A percentile compares a stretch with the other conserved stretches of the same genome.
Evolutionary conservation across 345 rosid species (phyloP).

Genomic region (Excoecaria cochinchinensis): DNA sequence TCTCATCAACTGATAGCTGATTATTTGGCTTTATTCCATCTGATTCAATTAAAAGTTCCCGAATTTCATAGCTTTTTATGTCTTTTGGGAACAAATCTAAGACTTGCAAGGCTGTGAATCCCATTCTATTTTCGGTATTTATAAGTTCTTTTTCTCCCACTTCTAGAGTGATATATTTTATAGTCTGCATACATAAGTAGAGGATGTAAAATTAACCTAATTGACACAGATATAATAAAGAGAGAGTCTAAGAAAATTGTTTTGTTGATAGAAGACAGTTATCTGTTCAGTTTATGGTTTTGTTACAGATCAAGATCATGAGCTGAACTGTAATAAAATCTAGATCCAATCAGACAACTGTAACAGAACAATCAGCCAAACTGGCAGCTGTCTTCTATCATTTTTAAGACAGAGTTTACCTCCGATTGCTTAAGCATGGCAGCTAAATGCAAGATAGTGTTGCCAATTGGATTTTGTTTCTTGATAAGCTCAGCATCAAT

Average conservation of each 20-base stretch:
- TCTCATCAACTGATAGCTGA: neutral
- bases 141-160: neutral
- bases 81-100: neutral
- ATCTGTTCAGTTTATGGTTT: too few relatives aligned
- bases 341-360: too few relatives aligned
- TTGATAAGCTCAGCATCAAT: neutral
- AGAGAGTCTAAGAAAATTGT: neutral
- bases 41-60: neutral
- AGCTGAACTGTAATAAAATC: too few relatives aligned
- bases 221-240: neutral
- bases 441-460: conserved; percentile 14
- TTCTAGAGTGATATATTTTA: neutral
- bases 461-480: neutral
- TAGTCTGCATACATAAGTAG: neutral
- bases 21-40: neutral
- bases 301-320: too few relatives aligned
- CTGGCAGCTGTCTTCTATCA: too few relatives aligned
- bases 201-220: neutral
- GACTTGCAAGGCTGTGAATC: neutral
- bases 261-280: neutral
- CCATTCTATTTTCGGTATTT: neutral
- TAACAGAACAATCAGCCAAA: too few relatives aligned
- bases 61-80: neutral
- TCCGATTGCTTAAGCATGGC: neutral
- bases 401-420: neutral